Base-by-base conservation (phyloP, 2,329 filamentous ascomycete species). In the Aureobasidium mangrovei region DNA sequence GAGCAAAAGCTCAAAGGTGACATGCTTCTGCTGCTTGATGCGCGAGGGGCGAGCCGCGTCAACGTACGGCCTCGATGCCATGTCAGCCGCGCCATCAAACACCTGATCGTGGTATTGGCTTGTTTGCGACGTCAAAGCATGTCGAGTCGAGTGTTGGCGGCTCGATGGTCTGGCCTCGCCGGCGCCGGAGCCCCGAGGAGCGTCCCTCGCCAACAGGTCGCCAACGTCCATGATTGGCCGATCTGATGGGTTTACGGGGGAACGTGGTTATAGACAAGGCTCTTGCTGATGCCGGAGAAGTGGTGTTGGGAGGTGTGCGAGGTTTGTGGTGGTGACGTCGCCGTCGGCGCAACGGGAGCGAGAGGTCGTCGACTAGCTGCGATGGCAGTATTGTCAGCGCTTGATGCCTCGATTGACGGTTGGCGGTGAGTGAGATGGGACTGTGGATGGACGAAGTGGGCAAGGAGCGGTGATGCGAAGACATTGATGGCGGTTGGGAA, bases 1-100 rank as follows among this genome's bases (percentile, higher is more conserved):
- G 63, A 86, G 82, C 62, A 89, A 76, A 53, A 90, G 78, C 70
- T 88, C 84, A 71, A 91, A 91, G 74, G 85, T 80, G 73, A 91
- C 84, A 66, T 84, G 84, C 76, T 90, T 91, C 56, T 72, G 71
- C 59, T 73, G 68, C 56, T 64, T 67, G 61, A 67, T 65, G 54
- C 61, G 60, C 7, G 67, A 65, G 48, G 67, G 68, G 24, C 56
- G 59, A 54, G 63, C 63, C 59, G 51, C 29, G n/a, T 42, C 55
- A 47, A 48, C 52, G 43, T 47, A 56, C n/a, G 48, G 10, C 29
- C 53, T 54, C 5, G 53, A 41, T 4, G 40, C 26, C 18, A 36
- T 31, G 32, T 43, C 49, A 38, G 38, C 39, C 33, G 31, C 36
- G 29, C 39, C 47, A 4, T 43, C 39, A 24, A 36, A 44, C 49